These are phyloP conservation scores for Pichia ethanolica DNA, from an alignment of 805 yeast species.

Conservation along the genomic window DNA sequence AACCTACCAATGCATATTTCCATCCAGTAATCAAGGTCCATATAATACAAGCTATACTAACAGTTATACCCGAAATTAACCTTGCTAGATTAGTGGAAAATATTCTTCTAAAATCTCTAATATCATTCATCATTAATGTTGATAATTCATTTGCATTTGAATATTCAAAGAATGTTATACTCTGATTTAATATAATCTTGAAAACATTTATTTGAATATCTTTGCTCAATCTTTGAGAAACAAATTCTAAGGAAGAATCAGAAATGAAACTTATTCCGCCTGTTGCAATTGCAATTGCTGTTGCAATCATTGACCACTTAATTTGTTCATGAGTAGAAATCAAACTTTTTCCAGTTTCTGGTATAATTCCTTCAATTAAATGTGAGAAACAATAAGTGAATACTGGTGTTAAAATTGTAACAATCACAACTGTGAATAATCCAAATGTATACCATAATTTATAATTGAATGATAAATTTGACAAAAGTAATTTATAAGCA, in stretches of 20 bases:
- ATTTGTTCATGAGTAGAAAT: constrained; percentile 26
- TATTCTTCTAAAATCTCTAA: constrained; percentile 65
- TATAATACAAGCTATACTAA: constrained; percentile 52
- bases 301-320: constrained; percentile 64
- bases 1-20: constrained; percentile 78
- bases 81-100: constrained; percentile 57
- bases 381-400: constrained; percentile 75
- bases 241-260: constrained; percentile 41
- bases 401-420: constrained; percentile 64
- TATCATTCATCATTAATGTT: constrained; percentile 70
- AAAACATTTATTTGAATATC: constrained; percentile 45
- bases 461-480: constrained; percentile 5
- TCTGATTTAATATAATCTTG: constrained; percentile 41
- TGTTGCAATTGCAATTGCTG: constrained; percentile 55
- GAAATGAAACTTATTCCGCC: constrained; percentile 51
- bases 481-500: constrained; percentile 5
- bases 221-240: constrained; percentile 64
- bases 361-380: constrained; percentile 56
- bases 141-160: constrained; percentile 46
- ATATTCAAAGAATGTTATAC: constrained; percentile 43
- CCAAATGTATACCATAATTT: constrained; percentile 39
- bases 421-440: constrained; percentile 39
- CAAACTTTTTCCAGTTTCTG: constrained; percentile 28
- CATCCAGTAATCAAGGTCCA: constrained; percentile 83
- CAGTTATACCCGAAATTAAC: constrained; percentile 42